A percentile compares a stretch with the other conserved stretches of the same genome.
These are phyloP conservation scores for Lepidium sativum DNA, from an alignment of 345 rosid genomes.

Conservation along the genomic window DNA sequence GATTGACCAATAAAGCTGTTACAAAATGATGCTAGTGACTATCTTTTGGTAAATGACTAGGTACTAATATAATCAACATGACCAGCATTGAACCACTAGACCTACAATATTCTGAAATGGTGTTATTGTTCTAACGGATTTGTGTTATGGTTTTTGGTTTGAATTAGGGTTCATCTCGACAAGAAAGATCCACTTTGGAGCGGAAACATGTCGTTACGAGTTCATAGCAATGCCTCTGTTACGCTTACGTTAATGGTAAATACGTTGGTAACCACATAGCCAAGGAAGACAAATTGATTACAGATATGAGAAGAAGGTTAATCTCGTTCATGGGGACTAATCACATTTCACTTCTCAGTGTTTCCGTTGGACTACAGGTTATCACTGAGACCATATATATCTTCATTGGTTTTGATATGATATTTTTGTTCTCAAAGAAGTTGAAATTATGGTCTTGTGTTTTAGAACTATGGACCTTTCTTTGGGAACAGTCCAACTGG, in stretches of 20 bases:
- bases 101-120: neutral
- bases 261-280: constrained; percentile 31
- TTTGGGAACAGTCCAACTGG: constrained; percentile 20
- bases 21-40: constrained; percentile 48
- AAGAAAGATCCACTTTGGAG: constrained; percentile 42
- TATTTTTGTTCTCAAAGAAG: neutral
- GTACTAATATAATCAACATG: constrained; percentile 34
- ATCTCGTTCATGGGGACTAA: constrained; percentile 24
- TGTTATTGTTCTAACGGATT: neutral
- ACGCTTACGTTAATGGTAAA: constrained; percentile 49
- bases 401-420: neutral
- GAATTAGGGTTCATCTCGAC: constrained; percentile 27
- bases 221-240: constrained; percentile 43
- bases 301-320: constrained; percentile 23
- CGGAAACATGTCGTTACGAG: constrained; percentile 31
- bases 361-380: constrained; percentile 47
- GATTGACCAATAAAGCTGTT: constrained; percentile 55
- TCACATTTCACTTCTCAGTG: constrained; percentile 39
- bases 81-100: neutral
- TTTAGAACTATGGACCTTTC: constrained; percentile 29
- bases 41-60: constrained; percentile 69
- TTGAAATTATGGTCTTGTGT: neutral
- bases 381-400: neutral
- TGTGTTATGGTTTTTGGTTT: neutral
- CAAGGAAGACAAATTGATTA: constrained; percentile 8